Conservation (phyloP, 306 rosid genomes). For the Cicer pinnatifidum region DNA sequence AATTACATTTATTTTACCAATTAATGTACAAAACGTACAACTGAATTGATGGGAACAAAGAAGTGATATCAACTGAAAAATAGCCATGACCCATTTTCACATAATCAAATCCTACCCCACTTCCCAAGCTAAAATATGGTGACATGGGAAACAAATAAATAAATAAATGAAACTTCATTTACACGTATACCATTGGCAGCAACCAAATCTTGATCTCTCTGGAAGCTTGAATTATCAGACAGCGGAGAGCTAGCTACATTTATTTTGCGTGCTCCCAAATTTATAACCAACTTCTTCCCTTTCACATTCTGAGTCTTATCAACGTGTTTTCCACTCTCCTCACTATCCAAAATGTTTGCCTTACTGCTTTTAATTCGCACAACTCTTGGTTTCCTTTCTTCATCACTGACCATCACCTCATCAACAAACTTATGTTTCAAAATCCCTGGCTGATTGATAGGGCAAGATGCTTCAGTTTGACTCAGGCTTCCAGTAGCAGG, state of each 20-base stretch:
- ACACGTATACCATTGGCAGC: slow-evolving; percentile 63
- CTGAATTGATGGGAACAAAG: not conserved
- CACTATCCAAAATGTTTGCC: slow-evolving; percentile 63
- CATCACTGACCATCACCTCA: slow-evolving; percentile 94
- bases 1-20: not conserved
- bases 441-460: slow-evolving; percentile 60
- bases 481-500: slow-evolving; percentile 72
- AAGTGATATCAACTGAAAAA: slow-evolving; percentile 28
- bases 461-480: slow-evolving; percentile 63
- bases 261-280: slow-evolving; percentile 85
- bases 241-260: slow-evolving; percentile 80
- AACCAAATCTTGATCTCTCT: slow-evolving; percentile 69
- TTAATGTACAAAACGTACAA: not conserved
- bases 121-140: not conserved
- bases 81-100: slow-evolving; percentile 24
- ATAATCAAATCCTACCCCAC: not conserved
- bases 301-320: slow-evolving; percentile 66
- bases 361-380: slow-evolving; percentile 75
- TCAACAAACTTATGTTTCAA: slow-evolving; percentile 87
- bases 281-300: slow-evolving; percentile 92
- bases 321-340: slow-evolving; percentile 67
- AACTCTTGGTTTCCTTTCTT: slow-evolving; percentile 71
- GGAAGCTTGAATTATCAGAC: slow-evolving; percentile 87
- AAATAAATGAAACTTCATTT: not conserved
- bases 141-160: not conserved